These are phyloP conservation scores for Aeschynomene evenia DNA, from an alignment of 306 rosid species.

Conservation along the genomic window DNA sequence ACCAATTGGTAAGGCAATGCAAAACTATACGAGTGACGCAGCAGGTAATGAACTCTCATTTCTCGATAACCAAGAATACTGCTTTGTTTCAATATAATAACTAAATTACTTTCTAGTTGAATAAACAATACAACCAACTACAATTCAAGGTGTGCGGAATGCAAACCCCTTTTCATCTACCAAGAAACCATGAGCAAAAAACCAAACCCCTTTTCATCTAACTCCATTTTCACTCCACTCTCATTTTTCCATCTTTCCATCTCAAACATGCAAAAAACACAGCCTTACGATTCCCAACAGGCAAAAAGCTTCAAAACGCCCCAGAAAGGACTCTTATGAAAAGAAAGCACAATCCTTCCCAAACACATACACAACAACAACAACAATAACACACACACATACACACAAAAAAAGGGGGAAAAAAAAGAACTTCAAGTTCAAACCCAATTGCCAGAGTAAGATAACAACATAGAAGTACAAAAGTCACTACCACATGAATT, in stretches of 20 bases:
- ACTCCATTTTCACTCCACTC: background rate
- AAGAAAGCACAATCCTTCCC: background rate
- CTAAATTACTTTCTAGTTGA: background rate
- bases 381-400: background rate
- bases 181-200: background rate
- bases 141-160: background rate
- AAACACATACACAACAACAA: background rate
- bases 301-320: background rate
- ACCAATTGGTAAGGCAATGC: background rate
- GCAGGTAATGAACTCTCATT: constrained; percentile 5
- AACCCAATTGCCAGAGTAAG: background rate
- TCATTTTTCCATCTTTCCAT: background rate
- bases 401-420: background rate
- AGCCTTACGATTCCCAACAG: background rate
- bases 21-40: background rate
- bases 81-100: background rate
- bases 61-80: constrained; percentile 16
- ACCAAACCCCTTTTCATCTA: background rate
- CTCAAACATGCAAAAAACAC: constrained; percentile 15
- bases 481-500: constrained; percentile 8
- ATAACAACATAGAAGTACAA: background rate
- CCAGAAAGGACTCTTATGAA: background rate
- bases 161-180: constrained; percentile 16
- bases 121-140: constrained; percentile 4
- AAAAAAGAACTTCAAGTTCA: background rate